Evolutionary conservation across 768 basidiomycete species (phyloP).

Genomic region (Hortiboletus campestris): DNA sequence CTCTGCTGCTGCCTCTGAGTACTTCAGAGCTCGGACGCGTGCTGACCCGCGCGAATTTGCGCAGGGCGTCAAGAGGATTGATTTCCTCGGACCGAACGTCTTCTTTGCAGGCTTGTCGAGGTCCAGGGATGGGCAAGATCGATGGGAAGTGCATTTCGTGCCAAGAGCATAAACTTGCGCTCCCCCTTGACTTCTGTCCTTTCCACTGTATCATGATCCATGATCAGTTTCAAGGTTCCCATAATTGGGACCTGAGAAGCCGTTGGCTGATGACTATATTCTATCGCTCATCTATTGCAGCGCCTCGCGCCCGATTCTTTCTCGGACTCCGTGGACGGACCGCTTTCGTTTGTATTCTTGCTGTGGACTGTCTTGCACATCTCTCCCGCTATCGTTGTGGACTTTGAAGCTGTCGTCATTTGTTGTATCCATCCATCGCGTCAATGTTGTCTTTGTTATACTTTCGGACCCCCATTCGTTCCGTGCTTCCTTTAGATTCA

Average conservation of each 20-base stretch:
- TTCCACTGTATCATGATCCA: slow-evolving; percentile 2
- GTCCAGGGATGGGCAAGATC: slow-evolving; percentile 25
- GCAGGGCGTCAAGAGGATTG: slow-evolving; percentile 41
- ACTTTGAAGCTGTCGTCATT: slow-evolving; percentile 1
- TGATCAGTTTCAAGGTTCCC: slow-evolving; percentile 12
- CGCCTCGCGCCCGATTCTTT: not conserved
- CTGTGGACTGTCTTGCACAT: slow-evolving; percentile 7
- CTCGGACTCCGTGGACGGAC: slow-evolving; percentile 16
- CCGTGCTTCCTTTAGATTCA: not conserved
- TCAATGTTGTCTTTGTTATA: not conserved
- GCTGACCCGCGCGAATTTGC: slow-evolving; percentile 35
- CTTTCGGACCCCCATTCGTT: not conserved
- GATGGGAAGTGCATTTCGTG: slow-evolving; percentile 31
- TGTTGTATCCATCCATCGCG: slow-evolving; percentile 16
- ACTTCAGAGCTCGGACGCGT: slow-evolving; percentile 27
- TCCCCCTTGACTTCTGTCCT: too few relatives aligned
- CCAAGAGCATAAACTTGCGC: slow-evolving; percentile 12
- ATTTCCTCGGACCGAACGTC: slow-evolving; percentile 34
- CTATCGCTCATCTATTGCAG: slow-evolving; percentile 20
- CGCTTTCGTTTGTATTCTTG: slow-evolving; percentile 12
- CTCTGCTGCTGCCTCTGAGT: slow-evolving; percentile 25
- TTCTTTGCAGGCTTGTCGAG: slow-evolving; percentile 32
- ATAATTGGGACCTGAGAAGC: slow-evolving; percentile 12
- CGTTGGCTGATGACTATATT: slow-evolving; percentile 3
- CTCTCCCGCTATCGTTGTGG: slow-evolving; percentile 6